Conservation (phyloP, 108 stramenopile genomes). For the Discostella stelligeroides region DNA sequence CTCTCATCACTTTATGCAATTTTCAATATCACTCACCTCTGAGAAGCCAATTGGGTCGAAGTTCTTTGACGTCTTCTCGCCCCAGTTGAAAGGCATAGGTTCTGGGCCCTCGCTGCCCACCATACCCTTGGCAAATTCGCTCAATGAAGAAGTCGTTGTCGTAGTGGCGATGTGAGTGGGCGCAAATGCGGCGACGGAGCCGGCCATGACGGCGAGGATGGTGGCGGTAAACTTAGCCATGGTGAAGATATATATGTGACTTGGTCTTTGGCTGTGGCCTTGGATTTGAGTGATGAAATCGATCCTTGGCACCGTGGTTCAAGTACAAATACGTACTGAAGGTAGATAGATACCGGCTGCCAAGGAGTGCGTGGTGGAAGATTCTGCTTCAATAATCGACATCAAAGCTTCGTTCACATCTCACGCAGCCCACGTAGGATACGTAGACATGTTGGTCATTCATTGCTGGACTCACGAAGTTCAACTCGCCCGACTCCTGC, state of each 20-base stretch:
- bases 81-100: conserved; percentile 61
- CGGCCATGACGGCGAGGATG: conserved; percentile 38
- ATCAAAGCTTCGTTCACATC: no score
- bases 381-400: no score
- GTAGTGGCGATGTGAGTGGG: conserved; percentile 23
- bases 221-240: conserved; percentile 35
- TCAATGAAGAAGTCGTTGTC: conserved; percentile 31
- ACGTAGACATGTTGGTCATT: no score
- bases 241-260: conserved; percentile 15
- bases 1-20: background rate
- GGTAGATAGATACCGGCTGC: background rate
- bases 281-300: background rate
- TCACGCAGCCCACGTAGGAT: no score
- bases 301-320: background rate
- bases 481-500: background rate
- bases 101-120: conserved; percentile 66
- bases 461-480: background rate
- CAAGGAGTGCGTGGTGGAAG: no score
- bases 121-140: conserved; percentile 57
- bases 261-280: background rate
- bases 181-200: conserved; percentile 57
- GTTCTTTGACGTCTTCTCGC: conserved; percentile 43
- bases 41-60: conserved; percentile 77
- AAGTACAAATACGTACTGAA: no score
- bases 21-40: conserved; percentile 42